Evolutionary conservation across 257 asterid species (phyloP).

Genomic region (Euphrasia confusa): DNA sequence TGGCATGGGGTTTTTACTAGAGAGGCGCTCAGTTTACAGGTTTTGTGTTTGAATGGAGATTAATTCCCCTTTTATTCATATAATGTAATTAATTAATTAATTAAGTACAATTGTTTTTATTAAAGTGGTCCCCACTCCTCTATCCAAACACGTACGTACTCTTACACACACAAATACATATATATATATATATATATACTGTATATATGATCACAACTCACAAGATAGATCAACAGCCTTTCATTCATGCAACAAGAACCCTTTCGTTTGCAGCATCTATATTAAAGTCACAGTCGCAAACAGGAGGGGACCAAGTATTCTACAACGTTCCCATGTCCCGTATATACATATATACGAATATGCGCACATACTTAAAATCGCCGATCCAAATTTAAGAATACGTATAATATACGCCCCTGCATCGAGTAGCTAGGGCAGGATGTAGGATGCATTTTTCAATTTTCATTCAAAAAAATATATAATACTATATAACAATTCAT

Average conservation of each 20-base stretch:
- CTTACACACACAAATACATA: too few species aligned
- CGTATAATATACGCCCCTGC: too few species aligned
- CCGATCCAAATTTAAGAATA: too few species aligned
- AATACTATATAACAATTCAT: too few species aligned
- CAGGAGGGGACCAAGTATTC: conserved; percentile 40
- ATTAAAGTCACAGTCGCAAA: conserved; percentile 33
- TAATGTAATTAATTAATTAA: background rate
- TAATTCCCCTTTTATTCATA: background rate
- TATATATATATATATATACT: too few species aligned
- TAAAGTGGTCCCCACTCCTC: conserved; percentile 24
- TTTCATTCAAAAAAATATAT: too few species aligned
- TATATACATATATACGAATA: background rate
- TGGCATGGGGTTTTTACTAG: background rate
- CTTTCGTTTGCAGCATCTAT: conserved; percentile 27
- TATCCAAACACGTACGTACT: background rate
- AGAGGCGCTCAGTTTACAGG: conserved; percentile 9
- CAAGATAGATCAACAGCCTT: conserved; percentile 26
- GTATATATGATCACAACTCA: too few species aligned
- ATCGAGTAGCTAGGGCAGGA: too few species aligned
- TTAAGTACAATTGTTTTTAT: background rate
- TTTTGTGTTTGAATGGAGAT: conserved; percentile 23
- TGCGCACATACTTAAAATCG: background rate
- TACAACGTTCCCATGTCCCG: background rate
- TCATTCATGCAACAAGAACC: conserved; percentile 37
- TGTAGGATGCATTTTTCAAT: too few species aligned